phyloP scores from a whole-genome alignment of 2,329 filamentous ascomycete species.

The Incumbomyces lentus region DNA sequence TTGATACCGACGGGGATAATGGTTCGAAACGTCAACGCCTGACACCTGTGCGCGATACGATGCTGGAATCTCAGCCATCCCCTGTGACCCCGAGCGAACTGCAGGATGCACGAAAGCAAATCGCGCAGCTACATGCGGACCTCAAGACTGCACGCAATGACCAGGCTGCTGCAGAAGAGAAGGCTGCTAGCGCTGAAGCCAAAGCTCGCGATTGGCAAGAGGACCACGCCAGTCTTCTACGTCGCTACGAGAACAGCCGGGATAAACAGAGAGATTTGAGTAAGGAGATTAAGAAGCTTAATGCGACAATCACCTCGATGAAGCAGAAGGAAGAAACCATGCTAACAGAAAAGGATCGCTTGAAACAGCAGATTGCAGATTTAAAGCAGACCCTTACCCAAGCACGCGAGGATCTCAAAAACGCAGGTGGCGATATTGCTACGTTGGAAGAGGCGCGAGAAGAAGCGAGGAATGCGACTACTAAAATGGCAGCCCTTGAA shows the following conservation, averaged over 20 bases:
- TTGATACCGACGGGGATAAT: conserved; percentile 23
- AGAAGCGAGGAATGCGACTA: conserved; percentile 21
- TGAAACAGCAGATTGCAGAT: conserved; percentile 32
- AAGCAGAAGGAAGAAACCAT: conserved; percentile 27
- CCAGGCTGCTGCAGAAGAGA: conserved; percentile 25
- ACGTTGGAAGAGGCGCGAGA: conserved; percentile 32
- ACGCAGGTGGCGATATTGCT: conserved; percentile 26
- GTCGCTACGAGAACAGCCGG: conserved; percentile 35
- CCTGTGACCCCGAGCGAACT: not conserved
- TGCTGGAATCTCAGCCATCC: conserved; percentile 27
- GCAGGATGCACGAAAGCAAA: conserved; percentile 1
- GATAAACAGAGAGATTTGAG: conserved; percentile 25
- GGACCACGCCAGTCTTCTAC: conserved; percentile 29
- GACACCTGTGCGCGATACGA: conserved; percentile 27
- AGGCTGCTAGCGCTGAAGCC: conserved; percentile 21
- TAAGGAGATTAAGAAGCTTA: conserved; percentile 24
- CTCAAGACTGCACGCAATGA: conserved; percentile 15
- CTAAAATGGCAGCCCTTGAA: conserved; percentile 25
- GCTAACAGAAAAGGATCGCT: conserved; percentile 28
- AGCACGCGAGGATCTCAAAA: conserved; percentile 30
- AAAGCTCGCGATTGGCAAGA: conserved; percentile 27
- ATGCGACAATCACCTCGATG: conserved; percentile 22
- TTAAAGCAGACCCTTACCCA: conserved; percentile 31
- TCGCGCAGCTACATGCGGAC: conserved; percentile 12
- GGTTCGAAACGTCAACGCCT: conserved; percentile 30